Evolutionary conservation across 2,329 filamentous ascomycete species (phyloP).

Genomic region (Dactylonectria estremocensis): DNA sequence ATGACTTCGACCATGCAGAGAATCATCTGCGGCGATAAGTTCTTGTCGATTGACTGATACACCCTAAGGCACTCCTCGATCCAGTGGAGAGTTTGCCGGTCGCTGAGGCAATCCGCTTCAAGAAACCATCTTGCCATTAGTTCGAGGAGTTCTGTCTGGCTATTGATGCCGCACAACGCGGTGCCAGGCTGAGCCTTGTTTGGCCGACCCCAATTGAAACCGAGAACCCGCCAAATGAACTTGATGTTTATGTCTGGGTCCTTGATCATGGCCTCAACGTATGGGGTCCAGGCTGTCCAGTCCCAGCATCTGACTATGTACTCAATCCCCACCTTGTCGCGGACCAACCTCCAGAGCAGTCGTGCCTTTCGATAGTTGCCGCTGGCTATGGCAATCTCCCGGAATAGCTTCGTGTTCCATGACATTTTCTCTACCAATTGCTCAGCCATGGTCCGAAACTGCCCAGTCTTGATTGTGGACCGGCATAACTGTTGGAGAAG

Average conservation of each 20-base stretch:
- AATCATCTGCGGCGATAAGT: conserved; percentile 47
- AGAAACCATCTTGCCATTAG: conserved; percentile 51
- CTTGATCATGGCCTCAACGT: conserved; percentile 52
- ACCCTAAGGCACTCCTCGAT: conserved; percentile 47
- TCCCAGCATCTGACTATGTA: conserved; percentile 40
- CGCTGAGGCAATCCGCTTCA: conserved; percentile 46
- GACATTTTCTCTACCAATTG: conserved; percentile 10
- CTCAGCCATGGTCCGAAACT: conserved; percentile 11
- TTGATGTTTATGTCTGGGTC: conserved; percentile 45
- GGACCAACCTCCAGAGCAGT: conserved; percentile 37
- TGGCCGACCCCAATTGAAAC: conserved; percentile 26
- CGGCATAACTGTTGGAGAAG: conserved; percentile 12
- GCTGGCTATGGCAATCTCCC: conserved; percentile 23
- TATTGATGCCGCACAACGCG: conserved; percentile 16
- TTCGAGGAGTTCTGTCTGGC: conserved; percentile 47
- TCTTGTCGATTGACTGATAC: conserved; percentile 43
- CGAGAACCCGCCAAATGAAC: conserved; percentile 50
- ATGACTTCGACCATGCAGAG: conserved; percentile 47
- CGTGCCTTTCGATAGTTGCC: conserved; percentile 48
- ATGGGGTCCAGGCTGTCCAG: conserved; percentile 54
- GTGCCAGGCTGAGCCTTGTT: conserved; percentile 3
- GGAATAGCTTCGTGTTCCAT: conserved; percentile 6
- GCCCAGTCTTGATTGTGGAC: conserved; percentile 16
- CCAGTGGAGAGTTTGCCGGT: conserved; percentile 51
- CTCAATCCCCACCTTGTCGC: background rate